A percentile compares a stretch with the other conserved stretches of the same genome.
Evolutionary conservation across 495 filamentous ascomycete genomes (phyloP).

Genomic region (Annulohypoxylon bovei): DNA sequence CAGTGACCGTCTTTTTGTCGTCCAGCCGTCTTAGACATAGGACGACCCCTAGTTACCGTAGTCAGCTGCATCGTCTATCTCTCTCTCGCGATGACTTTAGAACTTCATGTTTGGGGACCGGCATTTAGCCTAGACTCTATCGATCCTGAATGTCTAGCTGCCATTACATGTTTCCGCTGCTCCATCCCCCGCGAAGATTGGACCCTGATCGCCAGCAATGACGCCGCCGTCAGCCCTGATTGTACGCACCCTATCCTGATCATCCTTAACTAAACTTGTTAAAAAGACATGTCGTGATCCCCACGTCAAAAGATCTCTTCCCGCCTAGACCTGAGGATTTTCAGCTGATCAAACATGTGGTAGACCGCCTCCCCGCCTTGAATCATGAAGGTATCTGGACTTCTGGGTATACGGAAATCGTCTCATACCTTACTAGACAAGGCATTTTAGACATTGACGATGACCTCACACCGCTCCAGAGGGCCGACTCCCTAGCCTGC

Average conservation of each 20-base stretch:
- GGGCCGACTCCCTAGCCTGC: constrained; percentile 77
- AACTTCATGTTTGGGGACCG: constrained; percentile 92
- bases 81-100: constrained; percentile 64
- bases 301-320: constrained; percentile 23
- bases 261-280: constrained; percentile 24
- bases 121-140: constrained; percentile 89
- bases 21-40: not conserved
- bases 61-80: not conserved
- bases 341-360: constrained; percentile 28
- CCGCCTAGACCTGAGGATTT: constrained; percentile 11
- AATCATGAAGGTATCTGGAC: constrained; percentile 70
- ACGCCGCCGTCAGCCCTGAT: constrained; percentile 77
- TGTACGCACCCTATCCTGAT: constrained; percentile 63
- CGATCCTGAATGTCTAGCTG: constrained; percentile 85
- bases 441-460: constrained; percentile 67
- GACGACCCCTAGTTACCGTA: not conserved
- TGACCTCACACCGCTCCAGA: constrained; percentile 71
- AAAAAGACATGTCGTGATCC: constrained; percentile 29
- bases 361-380: constrained; percentile 81
- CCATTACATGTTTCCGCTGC: constrained; percentile 74
- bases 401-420: constrained; percentile 77
- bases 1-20: not conserved
- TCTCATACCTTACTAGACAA: constrained; percentile 72
- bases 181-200: constrained; percentile 69
- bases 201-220: constrained; percentile 78